Conservation (phyloP, 78 protist species). For the Reticulomyxa filosa region DNA sequence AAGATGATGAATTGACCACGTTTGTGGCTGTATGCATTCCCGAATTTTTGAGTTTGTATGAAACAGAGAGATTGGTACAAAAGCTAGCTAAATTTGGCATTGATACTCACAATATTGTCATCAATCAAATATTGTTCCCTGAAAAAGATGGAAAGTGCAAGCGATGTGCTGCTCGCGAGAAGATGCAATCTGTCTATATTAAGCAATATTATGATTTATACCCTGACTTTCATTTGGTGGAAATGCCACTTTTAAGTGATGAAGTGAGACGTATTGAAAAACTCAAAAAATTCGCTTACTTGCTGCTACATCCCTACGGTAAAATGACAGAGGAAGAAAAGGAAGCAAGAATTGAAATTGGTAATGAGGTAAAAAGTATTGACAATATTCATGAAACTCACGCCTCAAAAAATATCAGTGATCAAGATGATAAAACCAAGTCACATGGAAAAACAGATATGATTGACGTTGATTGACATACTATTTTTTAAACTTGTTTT, state of each 20-base stretch:
- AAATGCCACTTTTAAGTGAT: conserved; percentile 48
- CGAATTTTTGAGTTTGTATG: conserved; percentile 90
- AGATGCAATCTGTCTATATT: conserved; percentile 40
- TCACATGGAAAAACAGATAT: too few relatives aligned
- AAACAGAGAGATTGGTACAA: conserved; percentile 94
- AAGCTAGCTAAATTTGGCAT: conserved; percentile 60
- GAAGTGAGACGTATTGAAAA: too few relatives aligned
- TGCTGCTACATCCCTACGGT: too few relatives aligned
- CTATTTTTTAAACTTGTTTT: too few relatives aligned
- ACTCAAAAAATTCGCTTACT: too few relatives aligned
- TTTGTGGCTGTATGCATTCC: conserved; percentile 94
- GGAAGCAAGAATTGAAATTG: too few relatives aligned
- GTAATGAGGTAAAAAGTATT: too few relatives aligned
- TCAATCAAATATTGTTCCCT: conserved; percentile 78
- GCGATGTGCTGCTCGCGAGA: conserved; percentile 38
- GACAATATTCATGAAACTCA: too few relatives aligned
- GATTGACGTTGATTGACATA: too few relatives aligned
- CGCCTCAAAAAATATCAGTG: too few relatives aligned
- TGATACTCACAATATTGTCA: conserved; percentile 65
- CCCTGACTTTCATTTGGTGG: conserved; percentile 71
- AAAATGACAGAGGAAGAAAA: too few relatives aligned
- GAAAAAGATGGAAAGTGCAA: conserved; percentile 17
- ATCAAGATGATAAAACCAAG: too few relatives aligned
- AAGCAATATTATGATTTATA: conserved; percentile 46
- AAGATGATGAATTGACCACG: conserved; percentile 63